phyloP scores from a whole-genome alignment of 768 basidiomycete genomes.

The Hygrophoropsis aurantiaca region DNA sequence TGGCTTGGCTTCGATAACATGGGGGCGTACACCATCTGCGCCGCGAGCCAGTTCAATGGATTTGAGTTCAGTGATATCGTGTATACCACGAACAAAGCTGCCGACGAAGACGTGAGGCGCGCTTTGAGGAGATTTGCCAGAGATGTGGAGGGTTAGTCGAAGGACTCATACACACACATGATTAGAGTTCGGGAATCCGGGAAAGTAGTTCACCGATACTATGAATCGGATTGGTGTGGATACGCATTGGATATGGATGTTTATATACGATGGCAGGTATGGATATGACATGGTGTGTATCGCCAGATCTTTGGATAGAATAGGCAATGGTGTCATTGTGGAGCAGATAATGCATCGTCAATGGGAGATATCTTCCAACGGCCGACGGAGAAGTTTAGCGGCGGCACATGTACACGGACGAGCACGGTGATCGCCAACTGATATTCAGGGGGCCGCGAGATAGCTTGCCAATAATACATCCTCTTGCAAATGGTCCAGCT shows the following conservation, averaged over 20 bases:
- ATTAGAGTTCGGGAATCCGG: slow-evolving; percentile 7
- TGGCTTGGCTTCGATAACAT: slow-evolving; percentile 98
- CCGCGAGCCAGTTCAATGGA: slow-evolving; percentile 94
- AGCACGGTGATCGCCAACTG: not conserved
- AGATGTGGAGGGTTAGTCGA: slow-evolving; percentile 29
- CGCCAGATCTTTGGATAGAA: no score
- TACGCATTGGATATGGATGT: not conserved
- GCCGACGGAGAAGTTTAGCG: no score
- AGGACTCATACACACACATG: slow-evolving; percentile 15
- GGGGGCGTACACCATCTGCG: slow-evolving; percentile 99
- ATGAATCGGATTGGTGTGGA: not conserved
- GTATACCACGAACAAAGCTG: slow-evolving; percentile 69
- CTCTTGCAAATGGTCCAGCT: no score
- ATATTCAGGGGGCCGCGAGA: slow-evolving; percentile 2
- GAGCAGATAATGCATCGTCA: no score
- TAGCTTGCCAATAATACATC: no score
- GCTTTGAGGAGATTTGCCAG: slow-evolving; percentile 51
- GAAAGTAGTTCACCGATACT: not conserved
- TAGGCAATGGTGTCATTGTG: no score
- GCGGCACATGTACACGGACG: not conserved
- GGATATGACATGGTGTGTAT: no score
- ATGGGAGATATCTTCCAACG: no score
- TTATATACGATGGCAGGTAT: not conserved
- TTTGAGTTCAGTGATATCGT: slow-evolving; percentile 79
- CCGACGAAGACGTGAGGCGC: slow-evolving; percentile 49